Base-by-base conservation (phyloP, 345 rosid genomes). In the Nasturtium officinale region DNA sequence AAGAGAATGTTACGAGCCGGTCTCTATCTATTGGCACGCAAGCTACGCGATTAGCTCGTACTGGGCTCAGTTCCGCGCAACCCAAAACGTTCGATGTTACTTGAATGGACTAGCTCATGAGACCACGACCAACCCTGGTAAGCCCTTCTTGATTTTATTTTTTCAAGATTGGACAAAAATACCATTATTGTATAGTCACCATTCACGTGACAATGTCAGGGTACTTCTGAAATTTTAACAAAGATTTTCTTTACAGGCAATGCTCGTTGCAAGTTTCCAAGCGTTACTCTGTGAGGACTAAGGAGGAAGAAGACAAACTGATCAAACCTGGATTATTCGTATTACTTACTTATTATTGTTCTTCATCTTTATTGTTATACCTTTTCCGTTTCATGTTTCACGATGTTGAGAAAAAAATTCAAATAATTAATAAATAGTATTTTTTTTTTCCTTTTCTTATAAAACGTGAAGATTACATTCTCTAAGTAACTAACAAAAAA, bases 1-100 rank as follows among this genome's bases (percentile, higher is more conserved):
- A 2, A 82, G 68, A 58, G 87, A 80, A 67, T 91, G 94, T 68
- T 84, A 85, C 30, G 84, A 87, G 56, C 97, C 94, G 0, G 67
- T 88, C 4, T 82, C 87, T 0, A 17, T 82, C 9, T 23, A 16
- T 52, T 79, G 80, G 91, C 94, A 87, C 33, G 88, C 96, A 2
- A 89, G 86, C 67, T 91, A 82, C 12, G 97, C 97, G 0, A 71
- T 91, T 40, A 89, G 90, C 71, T 85, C 96, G 3, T 85, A 87
- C 33, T 87, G 91, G 96, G 84, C 96, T 9, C 73, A 78, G 76
- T 87, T 84, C 40, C 78, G 86, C 40, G 82, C 11, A 9, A 35
- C 53, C 46, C 73, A 35, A 28, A 90, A 85, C 8, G 84, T 80
- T 30, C 75, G 42, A 35, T 91, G 97, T 87, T 81, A 77, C 84